Base-by-base conservation (phyloP, 345 rosid species). In the Crucihimalaya himalaica region DNA sequence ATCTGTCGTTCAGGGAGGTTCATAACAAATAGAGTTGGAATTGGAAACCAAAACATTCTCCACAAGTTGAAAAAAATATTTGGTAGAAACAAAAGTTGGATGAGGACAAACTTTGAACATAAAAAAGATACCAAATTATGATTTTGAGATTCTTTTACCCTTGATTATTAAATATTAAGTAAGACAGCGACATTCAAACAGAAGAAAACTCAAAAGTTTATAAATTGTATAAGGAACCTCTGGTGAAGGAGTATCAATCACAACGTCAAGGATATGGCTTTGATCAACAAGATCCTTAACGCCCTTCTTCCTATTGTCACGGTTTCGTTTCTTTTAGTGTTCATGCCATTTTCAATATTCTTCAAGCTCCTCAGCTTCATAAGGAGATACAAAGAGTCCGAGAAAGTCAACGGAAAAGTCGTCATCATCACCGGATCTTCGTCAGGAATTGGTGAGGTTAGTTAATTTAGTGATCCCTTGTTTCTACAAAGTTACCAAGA, bases 381-480 rank as follows among this genome's bases (percentile, higher is more conserved):
- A n/a, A 42, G 77, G 8, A 28, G 57, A 52, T 37, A 35, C 42
- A 32, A 76, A 27, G 79, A 69, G 60, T 27, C 59, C 1, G 85
- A 86, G 40, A 62, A 79, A 51, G 73, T 86, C 19, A 37, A 74
- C 0, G 87, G 86, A 12, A 88, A 85, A 69, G 90, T 78, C 8
- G 76, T 78, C 23, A 76, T 88, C 39, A 82, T 86, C 29, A 86
- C 86, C 9, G 88, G 86, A 37, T 83, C 84, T 53, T 86, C 90
- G 55, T 85, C 90, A 2, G 89, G 88, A 48, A 82, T 87, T 7
- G 92, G 90, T 20, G 90, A 87, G 89, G 89, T 83, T 46, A 64
- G 72, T 68, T 28, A 0, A 18, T 16, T 16, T 7, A 15, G 21
- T 3, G 43, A 43, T 43, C 46, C 21, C 18, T 31, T 6, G 5